Base-by-base conservation (phyloP, 805 yeast species). In the Zygosaccharomyces lentus region DNA sequence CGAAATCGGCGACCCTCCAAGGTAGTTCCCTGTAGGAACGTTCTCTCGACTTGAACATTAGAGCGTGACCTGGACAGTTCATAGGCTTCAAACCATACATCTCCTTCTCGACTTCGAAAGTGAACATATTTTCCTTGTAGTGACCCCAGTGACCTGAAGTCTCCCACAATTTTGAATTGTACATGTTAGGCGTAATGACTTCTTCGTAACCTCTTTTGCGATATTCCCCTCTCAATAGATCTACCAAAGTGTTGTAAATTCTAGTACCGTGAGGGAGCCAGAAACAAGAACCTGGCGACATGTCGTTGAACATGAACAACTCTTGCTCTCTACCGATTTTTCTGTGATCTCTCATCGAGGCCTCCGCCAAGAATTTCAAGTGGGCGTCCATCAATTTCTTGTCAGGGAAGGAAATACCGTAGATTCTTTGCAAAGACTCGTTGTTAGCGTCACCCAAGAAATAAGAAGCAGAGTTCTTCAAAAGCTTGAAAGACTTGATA, bases 181-280 rank as follows among this genome's bases (percentile, higher is more conserved):
- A 93, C 98, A 93, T 93, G 75, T 93, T 93, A 62, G 99, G 99
- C 51, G 99, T 90, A 66, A 93, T 91, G 55, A 93, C 99, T 74
- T 93, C 99, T 54, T 93, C 96, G 69, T 86, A 93, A 32, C 97
- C 98, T 70, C 99, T 84, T 71, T 79, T 81, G 64, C 84, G 82
- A 72, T 93, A 93, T 73, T 93, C 96, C 45, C 69, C 65, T 72
- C 91, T 81, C 71, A 93, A 66, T 69, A 88, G 70, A 26, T 86
- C 89, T 57, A 82, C 81, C 68, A 93, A 75, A 49, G 87, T 80
- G 70, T 87, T 87, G 78, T 93, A 93, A 65, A 93, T 93, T 73
- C 98, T 85, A 40, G 99, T 82, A 71, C 99, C 99, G 64, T 91
- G 99, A 42, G 99, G 99, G 61, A 93, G 78, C 98, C 98, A 93